Evolutionary conservation across 2,329 filamentous ascomycete species (phyloP).

Genomic region (Orbilia oligospora): DNA sequence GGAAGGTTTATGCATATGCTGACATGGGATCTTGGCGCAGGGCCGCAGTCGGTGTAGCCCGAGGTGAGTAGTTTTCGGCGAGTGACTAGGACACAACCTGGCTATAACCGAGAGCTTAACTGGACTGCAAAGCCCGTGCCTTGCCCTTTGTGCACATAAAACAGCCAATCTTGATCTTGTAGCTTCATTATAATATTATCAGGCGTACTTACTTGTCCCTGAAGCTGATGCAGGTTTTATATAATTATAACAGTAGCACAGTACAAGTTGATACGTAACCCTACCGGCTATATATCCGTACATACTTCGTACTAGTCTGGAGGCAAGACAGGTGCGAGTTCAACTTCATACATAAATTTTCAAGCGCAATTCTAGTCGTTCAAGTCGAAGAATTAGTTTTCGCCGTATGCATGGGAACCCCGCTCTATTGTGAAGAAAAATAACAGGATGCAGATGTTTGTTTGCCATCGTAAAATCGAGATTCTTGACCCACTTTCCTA

Average conservation of each 20-base stretch:
- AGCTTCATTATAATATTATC: neutral
- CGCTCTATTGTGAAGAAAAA: no score
- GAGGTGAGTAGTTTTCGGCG: neutral
- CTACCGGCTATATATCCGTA: no score
- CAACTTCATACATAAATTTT: no score
- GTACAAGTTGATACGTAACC: no score
- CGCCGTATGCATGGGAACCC: no score
- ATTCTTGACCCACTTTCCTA: neutral
- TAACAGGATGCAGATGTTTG: neutral
- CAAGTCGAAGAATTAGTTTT: no score
- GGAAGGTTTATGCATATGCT: slow-evolving; percentile 11
- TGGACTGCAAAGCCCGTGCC: neutral
- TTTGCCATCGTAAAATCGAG: neutral
- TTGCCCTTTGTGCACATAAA: neutral
- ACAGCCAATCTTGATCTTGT: neutral
- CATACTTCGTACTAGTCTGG: no score
- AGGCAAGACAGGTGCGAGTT: no score
- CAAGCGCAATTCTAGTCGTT: no score
- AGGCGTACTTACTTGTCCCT: neutral
- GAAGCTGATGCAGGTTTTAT: no score
- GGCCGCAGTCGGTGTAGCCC: slow-evolving; percentile 17
- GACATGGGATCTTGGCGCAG: slow-evolving; percentile 19
- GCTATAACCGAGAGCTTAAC: slow-evolving; percentile 14
- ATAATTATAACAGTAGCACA: no score
- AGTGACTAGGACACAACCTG: neutral